Evolutionary conservation across 768 basidiomycete species (phyloP).

Genomic region (Udeniomyces megalosporus): DNA sequence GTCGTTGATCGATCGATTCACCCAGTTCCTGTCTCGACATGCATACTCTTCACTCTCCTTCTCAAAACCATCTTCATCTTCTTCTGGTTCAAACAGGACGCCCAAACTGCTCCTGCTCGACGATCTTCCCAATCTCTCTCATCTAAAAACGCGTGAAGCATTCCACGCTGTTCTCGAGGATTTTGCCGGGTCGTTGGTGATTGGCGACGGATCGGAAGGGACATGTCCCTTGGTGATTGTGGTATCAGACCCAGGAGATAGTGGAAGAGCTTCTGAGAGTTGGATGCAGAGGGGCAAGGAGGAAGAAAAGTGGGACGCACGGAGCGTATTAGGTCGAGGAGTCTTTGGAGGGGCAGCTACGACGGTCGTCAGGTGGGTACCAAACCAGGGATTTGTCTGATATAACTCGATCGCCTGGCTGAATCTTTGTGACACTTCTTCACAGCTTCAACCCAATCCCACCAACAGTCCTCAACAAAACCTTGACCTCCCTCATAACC

Average conservation of each 20-base stretch:
- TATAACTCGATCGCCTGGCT: neutral
- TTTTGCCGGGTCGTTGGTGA: constrained; percentile 34
- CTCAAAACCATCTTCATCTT: constrained; percentile 41
- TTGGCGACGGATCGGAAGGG: constrained; percentile 22
- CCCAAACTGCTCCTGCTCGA: constrained; percentile 54
- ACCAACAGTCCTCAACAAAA: constrained; percentile 62
- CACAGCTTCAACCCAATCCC: constrained; percentile 83
- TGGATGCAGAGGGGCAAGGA: constrained; percentile 37
- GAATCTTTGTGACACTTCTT: neutral
- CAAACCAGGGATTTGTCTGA: no score
- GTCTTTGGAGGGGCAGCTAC: constrained; percentile 57
- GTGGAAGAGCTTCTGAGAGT: constrained; percentile 45
- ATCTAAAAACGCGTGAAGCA: constrained; percentile 45
- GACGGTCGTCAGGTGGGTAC: constrained; percentile 55
- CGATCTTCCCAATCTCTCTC: constrained; percentile 79
- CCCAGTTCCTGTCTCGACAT: constrained; percentile 50
- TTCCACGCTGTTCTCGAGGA: constrained; percentile 56
- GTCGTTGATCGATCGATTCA: constrained; percentile 44
- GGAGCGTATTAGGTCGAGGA: constrained; percentile 53
- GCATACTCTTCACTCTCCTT: constrained; percentile 22
- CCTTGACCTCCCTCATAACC: constrained; percentile 46
- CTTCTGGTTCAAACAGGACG: constrained; percentile 35
- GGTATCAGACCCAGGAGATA: constrained; percentile 61
- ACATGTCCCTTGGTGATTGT: constrained; percentile 59
- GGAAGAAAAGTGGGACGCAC: constrained; percentile 47